Base-by-base conservation (phyloP, 352 stramenopile species). In the Pythium dissotocum region DNA sequence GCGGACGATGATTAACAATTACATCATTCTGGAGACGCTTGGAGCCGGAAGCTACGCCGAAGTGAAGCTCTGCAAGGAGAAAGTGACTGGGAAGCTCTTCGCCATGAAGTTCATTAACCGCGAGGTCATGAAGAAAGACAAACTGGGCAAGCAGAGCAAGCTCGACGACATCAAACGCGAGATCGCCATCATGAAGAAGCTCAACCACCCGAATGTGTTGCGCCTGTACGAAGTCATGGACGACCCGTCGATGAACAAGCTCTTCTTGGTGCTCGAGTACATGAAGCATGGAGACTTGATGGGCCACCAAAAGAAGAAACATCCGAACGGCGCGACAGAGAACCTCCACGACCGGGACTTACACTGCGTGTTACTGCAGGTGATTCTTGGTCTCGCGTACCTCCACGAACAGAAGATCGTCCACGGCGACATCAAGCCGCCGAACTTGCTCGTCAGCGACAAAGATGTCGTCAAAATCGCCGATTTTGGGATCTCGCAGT, bases 261-360 rank as follows among this genome's bases (percentile, higher is more conserved):
- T 99, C 1, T 98, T 98, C 61, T 89, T 99, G 67, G 95, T 99
- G 2, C 77, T 99, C n/a, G 97, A 99, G 75, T 99, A 98, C 79
- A 97, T 99, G 77, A 89, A 90, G 38, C 77, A 92, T 59, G 83
- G 85, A 52, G 83, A 92, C 26, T 70, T 92, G 70, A 69, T 92
- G 9, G 87, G 80, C 30, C 81, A 90, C 52, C 81, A 91, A 57
- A 91, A 90, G 68, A 88, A 89, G 46, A 91, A 91, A 57, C 75
- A 88, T 32, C 70, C 67, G 0, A 61, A 76, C 59, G 69, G 72
- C 3, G 70, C 65, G 33, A 63, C 71, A 1, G 78, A 84, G 52
- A 82, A 78, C 16, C 58, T 91, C 7, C 76, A 82, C n/a, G 84
- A 91, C 53, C 79, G 79, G 26, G 86, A 94, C 33, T 54, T 94